Conservation (phyloP, 768 basidiomycete genomes). For the Boletus rufocinnamomeus region DNA sequence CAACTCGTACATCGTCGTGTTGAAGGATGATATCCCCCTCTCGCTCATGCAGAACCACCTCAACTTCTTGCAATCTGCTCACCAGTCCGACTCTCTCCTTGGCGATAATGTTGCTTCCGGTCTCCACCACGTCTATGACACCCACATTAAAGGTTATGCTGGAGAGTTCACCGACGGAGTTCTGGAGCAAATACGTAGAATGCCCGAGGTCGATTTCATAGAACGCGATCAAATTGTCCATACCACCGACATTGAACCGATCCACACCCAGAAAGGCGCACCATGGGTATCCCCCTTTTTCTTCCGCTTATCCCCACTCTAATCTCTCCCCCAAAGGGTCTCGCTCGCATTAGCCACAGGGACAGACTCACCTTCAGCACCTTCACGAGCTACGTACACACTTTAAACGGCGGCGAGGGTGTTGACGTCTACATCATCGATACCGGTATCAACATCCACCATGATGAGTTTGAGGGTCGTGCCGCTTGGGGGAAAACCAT, state of each 20-base stretch:
- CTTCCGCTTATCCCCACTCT: slow-evolving; percentile 8
- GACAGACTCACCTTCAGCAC: slow-evolving; percentile 71
- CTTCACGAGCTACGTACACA: slow-evolving; percentile 81
- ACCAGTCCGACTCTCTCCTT: slow-evolving; percentile 53
- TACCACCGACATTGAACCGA: slow-evolving; percentile 41
- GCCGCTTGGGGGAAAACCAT: slow-evolving; percentile 94
- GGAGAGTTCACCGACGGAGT: slow-evolving; percentile 73
- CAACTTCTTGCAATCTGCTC: slow-evolving; percentile 70
- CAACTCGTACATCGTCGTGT: slow-evolving; percentile 93
- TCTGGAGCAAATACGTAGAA: slow-evolving; percentile 71
- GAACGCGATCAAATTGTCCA: slow-evolving; percentile 95
- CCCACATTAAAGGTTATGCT: slow-evolving; percentile 75
- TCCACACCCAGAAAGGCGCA: slow-evolving; percentile 58
- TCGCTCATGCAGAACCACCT: slow-evolving; percentile 72
- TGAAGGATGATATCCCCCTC: slow-evolving; percentile 68
- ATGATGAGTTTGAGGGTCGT: slow-evolving; percentile 87
- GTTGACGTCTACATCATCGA: slow-evolving; percentile 91
- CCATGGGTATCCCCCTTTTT: slow-evolving; percentile 69
- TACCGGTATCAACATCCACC: slow-evolving; percentile 86
- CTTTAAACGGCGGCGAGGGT: slow-evolving; percentile 76
- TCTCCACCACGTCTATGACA: slow-evolving; percentile 74
- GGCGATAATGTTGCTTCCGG: slow-evolving; percentile 50
- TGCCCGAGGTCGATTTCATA: slow-evolving; percentile 90
- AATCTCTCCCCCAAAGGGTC: slow-evolving; percentile 64
- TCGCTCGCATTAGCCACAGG: slow-evolving; percentile 93